phyloP scores from a whole-genome alignment of 345 rosid species.

The Raphanus raphanistrum region DNA sequence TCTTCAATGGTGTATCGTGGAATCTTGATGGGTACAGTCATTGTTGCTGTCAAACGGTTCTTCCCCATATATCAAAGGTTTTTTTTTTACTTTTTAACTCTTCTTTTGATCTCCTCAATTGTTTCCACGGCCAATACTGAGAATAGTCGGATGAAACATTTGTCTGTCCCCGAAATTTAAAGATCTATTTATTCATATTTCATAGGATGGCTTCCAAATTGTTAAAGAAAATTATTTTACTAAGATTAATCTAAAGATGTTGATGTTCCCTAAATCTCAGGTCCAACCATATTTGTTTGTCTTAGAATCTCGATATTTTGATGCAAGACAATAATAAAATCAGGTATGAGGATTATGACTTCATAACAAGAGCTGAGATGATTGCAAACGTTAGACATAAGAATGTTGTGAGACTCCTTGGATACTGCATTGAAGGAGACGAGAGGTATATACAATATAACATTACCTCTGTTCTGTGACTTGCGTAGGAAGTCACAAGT shows the following conservation, averaged over 20 bases:
- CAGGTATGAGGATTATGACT: constrained; percentile 51
- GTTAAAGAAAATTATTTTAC: too few relatives aligned
- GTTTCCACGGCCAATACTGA: too few relatives aligned
- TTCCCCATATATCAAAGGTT: constrained; percentile 41
- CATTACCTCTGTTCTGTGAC: not conserved
- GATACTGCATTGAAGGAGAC: constrained; percentile 61
- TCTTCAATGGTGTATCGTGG: constrained; percentile 54
- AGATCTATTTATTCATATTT: too few relatives aligned
- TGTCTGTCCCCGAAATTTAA: too few relatives aligned
- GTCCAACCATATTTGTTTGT: not conserved
- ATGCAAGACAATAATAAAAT: not conserved
- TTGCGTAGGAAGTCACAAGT: not conserved
- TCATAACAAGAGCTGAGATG: constrained; percentile 48
- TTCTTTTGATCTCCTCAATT: too few relatives aligned
- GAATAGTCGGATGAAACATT: too few relatives aligned
- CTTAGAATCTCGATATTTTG: not conserved
- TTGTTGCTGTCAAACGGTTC: constrained; percentile 62
- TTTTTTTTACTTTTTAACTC: not conserved
- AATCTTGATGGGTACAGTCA: constrained; percentile 43
- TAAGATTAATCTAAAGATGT: too few relatives aligned
- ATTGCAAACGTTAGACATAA: constrained; percentile 60
- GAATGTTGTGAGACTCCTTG: constrained; percentile 64
- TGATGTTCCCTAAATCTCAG: too few relatives aligned
- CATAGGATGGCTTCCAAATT: too few relatives aligned
- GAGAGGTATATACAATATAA: constrained; percentile 45